Evolutionary conservation across 768 basidiomycete species (phyloP), one percentile per base, ranked within the genome.

Genomic region (Amanita thiersii): DNA sequence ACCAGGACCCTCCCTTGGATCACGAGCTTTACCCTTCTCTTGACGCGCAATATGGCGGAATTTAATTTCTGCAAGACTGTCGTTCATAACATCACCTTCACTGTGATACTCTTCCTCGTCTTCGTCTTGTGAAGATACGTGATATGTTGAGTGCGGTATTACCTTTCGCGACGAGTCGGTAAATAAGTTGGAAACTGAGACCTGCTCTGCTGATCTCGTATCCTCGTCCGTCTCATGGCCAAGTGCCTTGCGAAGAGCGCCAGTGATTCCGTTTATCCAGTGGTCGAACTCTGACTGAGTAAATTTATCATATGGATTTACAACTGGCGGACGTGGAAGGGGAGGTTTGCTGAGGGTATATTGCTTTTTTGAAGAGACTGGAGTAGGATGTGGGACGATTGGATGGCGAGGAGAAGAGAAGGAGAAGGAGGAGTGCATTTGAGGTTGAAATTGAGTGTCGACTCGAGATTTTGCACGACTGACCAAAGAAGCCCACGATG

Each of bases 221-320:
- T 30, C 26, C 28, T 47, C 40, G 26, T 57, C 59, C 15, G 60
- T 58, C n/a, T 65, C 72, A 35, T 72, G 69, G 0, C 75, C 75
- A 6, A 86, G 63, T 17, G 81, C 83, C 37, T 60, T 66, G 44
- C 69, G 69, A 20, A 86, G 60, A 38, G 73, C 63, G 46, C 66
- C 57, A 0, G 77, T 82, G 32, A 86, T 70, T 51, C 69, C 77
- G 50, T 66, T 70, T 50, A 86, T 79, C 77, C 77, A 86, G 53
- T 69, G 64, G 65, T 85, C 81, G 50, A 84, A 86, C 48, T 84
- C 74, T 1, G 65, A 61, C 53, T 77, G 69, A 1, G 79, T 68
- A 56, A 86, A 81, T 56, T 79, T 79, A 56, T 85, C 81, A 55
- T 78, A 86, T 1, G 83, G 83, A 51, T 86, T 86, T 39, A 73